Conservation (phyloP, 2,329 filamentous ascomycete species). For the Sphaerulina vaccinii region DNA sequence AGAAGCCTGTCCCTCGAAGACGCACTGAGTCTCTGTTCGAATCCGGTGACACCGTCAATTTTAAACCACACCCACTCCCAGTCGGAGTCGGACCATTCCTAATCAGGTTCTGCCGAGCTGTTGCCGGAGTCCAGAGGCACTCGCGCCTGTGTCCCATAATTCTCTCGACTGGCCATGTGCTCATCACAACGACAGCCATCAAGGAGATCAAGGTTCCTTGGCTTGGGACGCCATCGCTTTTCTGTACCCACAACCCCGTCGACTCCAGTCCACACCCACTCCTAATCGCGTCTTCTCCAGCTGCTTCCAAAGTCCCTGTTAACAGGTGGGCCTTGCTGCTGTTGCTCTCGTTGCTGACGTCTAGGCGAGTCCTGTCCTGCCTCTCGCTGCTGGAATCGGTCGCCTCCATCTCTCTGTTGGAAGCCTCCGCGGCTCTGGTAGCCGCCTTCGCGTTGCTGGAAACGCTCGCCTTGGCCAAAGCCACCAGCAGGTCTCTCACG, state of each 20-base stretch:
- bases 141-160: not conserved
- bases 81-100: no score
- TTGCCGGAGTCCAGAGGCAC: no score
- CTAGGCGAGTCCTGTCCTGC: not conserved
- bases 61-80: no score
- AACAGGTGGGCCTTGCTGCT: conserved; percentile 1
- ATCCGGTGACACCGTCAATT: no score
- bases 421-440: conserved; percentile 3
- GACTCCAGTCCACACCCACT: not conserved
- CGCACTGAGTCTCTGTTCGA: no score
- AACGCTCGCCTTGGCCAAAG: conserved; percentile 3
- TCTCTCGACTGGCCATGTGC: not conserved
- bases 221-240: not conserved
- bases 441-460: conserved; percentile 1
- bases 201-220: not conserved
- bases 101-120: no score
- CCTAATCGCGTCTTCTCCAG: conserved; percentile 8
- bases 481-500: conserved; percentile 11
- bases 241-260: not conserved
- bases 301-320: conserved; percentile 10
- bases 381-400: conserved; percentile 5
- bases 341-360: conserved; percentile 3
- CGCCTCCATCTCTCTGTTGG: conserved; percentile 7
- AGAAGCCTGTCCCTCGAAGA: no score
- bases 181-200: not conserved